Evolutionary conservation across 305 asterid species (phyloP).

Genomic region (Fraxinus albicans): DNA sequence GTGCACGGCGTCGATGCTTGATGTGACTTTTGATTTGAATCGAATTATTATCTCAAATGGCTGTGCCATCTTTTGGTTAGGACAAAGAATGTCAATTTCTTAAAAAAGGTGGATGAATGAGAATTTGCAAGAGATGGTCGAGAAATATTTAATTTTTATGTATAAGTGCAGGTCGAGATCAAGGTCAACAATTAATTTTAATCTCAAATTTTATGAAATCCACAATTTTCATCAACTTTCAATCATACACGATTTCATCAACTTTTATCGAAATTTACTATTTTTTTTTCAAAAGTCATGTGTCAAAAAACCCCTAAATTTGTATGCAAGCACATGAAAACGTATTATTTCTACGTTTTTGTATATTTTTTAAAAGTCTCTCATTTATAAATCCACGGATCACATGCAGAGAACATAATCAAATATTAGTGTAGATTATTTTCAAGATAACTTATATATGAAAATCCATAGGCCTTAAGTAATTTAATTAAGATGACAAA

Average conservation of each 20-base stretch:
- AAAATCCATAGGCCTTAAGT: not conserved
- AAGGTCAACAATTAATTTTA: not conserved
- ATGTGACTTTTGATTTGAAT: constrained; percentile 8
- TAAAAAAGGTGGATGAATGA: constrained; percentile 37
- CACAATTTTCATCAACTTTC: too few relatives aligned
- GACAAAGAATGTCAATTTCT: constrained; percentile 54
- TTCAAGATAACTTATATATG: not conserved
- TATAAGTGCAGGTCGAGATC: not conserved
- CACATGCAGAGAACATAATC: not conserved
- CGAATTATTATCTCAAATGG: constrained; percentile 12
- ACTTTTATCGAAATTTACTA: not conserved
- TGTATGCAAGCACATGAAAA: not conserved
- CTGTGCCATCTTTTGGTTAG: constrained; percentile 36
- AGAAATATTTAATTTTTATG: not conserved
- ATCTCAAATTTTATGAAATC: too few relatives aligned
- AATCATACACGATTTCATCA: not conserved
- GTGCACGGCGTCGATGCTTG: not conserved
- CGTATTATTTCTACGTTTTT: not conserved
- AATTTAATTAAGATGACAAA: not conserved
- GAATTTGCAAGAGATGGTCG: constrained; percentile 5
- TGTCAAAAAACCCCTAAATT: not conserved
- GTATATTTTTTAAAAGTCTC: not conserved
- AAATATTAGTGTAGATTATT: not conserved
- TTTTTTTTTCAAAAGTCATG: not conserved
- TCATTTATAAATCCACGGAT: not conserved